phyloP scores from a whole-genome alignment of 768 basidiomycete species.

The Leucosporidium creatinivorum region DNA sequence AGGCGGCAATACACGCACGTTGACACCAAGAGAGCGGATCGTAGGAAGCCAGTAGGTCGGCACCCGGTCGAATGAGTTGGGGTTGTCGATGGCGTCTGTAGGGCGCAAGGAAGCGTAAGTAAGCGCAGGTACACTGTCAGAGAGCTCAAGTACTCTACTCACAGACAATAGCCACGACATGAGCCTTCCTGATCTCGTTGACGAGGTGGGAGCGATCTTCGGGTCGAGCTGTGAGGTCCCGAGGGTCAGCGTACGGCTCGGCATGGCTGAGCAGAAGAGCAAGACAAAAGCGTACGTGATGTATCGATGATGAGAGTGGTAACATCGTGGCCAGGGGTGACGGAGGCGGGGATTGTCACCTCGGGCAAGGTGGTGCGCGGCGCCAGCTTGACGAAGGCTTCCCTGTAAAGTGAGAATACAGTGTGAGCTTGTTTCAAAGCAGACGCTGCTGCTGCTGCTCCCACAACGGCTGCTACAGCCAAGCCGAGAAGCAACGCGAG shows the following conservation, averaged over 20 bases:
- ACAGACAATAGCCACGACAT: slow-evolving; percentile 97
- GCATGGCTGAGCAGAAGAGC: background rate
- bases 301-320: slow-evolving; percentile 98
- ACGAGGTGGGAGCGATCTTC: slow-evolving; percentile 83
- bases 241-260: background rate
- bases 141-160: background rate
- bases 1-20: slow-evolving; percentile 51
- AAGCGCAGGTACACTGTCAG: too few relatives aligned
- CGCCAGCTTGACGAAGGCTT: slow-evolving; percentile 22
- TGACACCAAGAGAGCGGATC: slow-evolving; percentile 89
- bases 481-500: background rate
- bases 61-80: slow-evolving; percentile 92
- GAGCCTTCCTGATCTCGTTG: slow-evolving; percentile 90
- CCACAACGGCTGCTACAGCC: background rate
- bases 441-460: background rate
- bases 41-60: slow-evolving; percentile 97
- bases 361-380: slow-evolving; percentile 65
- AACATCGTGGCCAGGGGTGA: slow-evolving; percentile 84
- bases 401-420: slow-evolving; percentile 4
- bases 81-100: slow-evolving; percentile 71
- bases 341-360: slow-evolving; percentile 95
- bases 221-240: slow-evolving; percentile 57
- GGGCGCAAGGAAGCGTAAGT: background rate
- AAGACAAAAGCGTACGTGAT: slow-evolving; percentile 59
- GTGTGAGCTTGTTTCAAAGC: background rate